Evolutionary conservation across 2,329 filamentous ascomycete species (phyloP), one percentile per base, ranked within the genome.

Genomic region (Colletotrichum caudatum): DNA sequence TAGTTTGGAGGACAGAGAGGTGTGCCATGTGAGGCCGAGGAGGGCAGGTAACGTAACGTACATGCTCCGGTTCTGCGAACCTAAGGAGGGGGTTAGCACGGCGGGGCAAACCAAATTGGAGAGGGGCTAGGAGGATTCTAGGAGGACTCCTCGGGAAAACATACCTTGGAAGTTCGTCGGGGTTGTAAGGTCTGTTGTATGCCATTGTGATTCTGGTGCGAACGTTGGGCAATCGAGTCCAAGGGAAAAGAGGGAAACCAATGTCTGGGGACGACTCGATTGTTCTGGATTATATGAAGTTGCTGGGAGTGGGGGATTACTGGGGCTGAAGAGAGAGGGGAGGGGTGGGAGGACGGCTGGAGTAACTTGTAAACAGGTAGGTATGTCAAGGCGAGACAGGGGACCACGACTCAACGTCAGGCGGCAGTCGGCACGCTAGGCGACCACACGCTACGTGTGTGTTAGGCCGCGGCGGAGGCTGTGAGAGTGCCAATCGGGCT

Each of bases 131-230:
- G 46, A 46, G 76, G 74, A 71, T 59, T 73, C 48, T 64, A 46
- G 29, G 46, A 46, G 76, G 74, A 71, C 60, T 73, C 41, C 59
- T 74, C 50, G 4, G 5, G 39, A 18, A n/a, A 53, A 83, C 92
- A 84, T 87, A 96, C 93, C 94, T 94, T 80, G 95, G 95, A 74
- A 99, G 90, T 80, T 94, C 93, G 85, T 99, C 95, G 44, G 95
- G 95, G 82, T 99, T 97, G 85, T 94, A 96, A 67, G 92, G 90
- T 81, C 91, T 91, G 84, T 97, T 97, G 87, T 98, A 98, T 68
- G 95, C 95, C 95, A 98, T 98, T 73, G 80, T 82, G 75, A 70
- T 44, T 39, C n/a, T 46, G 48, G 60, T 51, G 23, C 23, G 53
- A 74, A 51, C 29, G 56, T 56, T 57, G 46, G 58, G 62, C 60